Evolutionary conservation across 352 stramenopile genomes (phyloP).

Genomic region (Phytophthora sp.): DNA sequence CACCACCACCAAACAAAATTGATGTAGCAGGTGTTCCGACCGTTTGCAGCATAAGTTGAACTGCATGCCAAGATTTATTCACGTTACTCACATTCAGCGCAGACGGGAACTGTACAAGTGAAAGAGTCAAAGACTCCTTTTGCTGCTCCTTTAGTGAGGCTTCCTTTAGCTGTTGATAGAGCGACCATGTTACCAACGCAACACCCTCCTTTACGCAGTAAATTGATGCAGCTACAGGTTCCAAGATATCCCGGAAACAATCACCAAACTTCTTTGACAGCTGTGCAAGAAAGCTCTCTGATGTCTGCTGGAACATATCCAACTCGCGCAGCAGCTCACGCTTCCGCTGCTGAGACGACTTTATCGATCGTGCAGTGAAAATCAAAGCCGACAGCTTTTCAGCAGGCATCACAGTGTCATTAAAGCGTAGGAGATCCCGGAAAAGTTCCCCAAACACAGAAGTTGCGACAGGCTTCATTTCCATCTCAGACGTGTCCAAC

Average conservation of each 20-base stretch:
- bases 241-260: slow-evolving; percentile 85
- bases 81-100: slow-evolving; percentile 28
- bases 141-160: slow-evolving; percentile 44
- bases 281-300: slow-evolving; percentile 77
- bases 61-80: slow-evolving; percentile 78
- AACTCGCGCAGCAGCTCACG: slow-evolving; percentile 81
- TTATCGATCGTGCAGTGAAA: slow-evolving; percentile 31
- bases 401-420: slow-evolving; percentile 72
- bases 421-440: slow-evolving; percentile 73
- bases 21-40: slow-evolving; percentile 49
- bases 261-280: slow-evolving; percentile 71
- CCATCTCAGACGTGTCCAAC: slow-evolving; percentile 17
- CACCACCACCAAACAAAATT: slow-evolving; percentile 48
- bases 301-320: slow-evolving; percentile 91
- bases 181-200: slow-evolving; percentile 66
- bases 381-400: slow-evolving; percentile 67
- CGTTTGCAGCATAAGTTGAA: slow-evolving; percentile 65
- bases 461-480: slow-evolving; percentile 38
- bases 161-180: slow-evolving; percentile 64
- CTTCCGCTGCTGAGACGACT: slow-evolving; percentile 52
- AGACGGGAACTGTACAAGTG: slow-evolving; percentile 78
- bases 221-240: slow-evolving; percentile 78
- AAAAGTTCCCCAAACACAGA: slow-evolving; percentile 80
- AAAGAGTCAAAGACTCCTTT: slow-evolving; percentile 57
- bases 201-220: slow-evolving; percentile 89